These are phyloP conservation scores for Alternaria burnsii DNA, from an alignment of 2,329 filamentous ascomycete genomes.

Conservation along the genomic window DNA sequence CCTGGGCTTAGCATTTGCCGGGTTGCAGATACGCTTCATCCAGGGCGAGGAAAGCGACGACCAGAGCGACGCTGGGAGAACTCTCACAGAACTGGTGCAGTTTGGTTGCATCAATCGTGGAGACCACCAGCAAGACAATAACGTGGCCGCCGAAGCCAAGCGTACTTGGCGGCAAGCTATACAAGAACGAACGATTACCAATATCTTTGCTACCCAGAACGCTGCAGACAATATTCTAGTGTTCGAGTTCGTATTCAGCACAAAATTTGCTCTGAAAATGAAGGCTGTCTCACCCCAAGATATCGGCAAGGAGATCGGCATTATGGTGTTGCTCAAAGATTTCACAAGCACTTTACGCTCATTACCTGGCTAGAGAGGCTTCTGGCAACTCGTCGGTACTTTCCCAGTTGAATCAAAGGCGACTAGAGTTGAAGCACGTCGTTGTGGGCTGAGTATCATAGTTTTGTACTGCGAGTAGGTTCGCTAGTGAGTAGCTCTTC, in stretches of 20 bases:
- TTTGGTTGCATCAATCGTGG: neutral
- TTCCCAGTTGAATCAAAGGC: neutral
- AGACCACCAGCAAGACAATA: neutral
- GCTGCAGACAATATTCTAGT: neutral
- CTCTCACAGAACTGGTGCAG: neutral
- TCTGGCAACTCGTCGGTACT: neutral
- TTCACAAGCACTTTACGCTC: neutral
- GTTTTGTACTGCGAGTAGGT: neutral
- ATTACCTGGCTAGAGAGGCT: neutral
- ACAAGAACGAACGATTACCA: neutral
- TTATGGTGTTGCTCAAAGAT: neutral
- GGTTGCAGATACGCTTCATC: neutral
- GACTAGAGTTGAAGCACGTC: neutral
- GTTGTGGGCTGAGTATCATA: neutral
- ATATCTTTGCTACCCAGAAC: neutral
- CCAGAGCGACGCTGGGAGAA: neutral
- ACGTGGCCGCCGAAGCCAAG: neutral
- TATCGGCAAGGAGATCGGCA: neutral
- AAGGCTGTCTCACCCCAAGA: fast-evolving
- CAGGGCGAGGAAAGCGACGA: neutral
- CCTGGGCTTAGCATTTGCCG: neutral
- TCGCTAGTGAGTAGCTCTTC: neutral
- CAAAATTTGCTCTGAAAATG: neutral
- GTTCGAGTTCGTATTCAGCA: neutral
- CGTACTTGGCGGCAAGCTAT: neutral